A percentile compares a stretch with the other conserved stretches of the same genome.
Conservation (phyloP, 129 eudicot species). For the Smallanthus sonchifolius region DNA sequence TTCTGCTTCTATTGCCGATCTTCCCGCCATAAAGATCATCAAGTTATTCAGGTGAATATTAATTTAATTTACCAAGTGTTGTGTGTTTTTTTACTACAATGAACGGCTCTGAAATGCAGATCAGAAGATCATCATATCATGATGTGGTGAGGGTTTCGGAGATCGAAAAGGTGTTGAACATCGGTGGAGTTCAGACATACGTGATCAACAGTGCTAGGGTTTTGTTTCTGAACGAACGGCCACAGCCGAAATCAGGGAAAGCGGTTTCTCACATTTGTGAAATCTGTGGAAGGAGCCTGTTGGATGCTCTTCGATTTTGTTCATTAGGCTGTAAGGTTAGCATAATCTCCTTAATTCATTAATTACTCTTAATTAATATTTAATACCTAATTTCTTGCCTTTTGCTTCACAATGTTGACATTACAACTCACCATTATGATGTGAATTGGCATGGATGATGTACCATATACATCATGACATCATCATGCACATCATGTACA, state of each 20-base stretch:
- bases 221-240: slow-evolving; percentile 85
- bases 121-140: slow-evolving; percentile 90
- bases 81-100: no score
- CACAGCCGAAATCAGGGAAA: slow-evolving; percentile 88
- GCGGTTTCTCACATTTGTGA: slow-evolving; percentile 90
- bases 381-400: slow-evolving; percentile 20
- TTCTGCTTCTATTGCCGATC: slow-evolving; percentile 96
- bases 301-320: slow-evolving; percentile 93
- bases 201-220: slow-evolving; percentile 96
- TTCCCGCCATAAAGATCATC: slow-evolving; percentile 86
- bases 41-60: slow-evolving; percentile 96
- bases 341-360: neutral
- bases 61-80: no score
- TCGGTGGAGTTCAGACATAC: slow-evolving; percentile 87
- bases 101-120: no score
- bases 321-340: slow-evolving; percentile 97
- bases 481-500: slow-evolving; percentile 32
- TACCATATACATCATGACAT: slow-evolving; percentile 17
- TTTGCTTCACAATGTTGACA: slow-evolving; percentile 28
- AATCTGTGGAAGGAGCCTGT: slow-evolving; percentile 80
- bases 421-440: slow-evolving; percentile 36
- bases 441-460: slow-evolving; percentile 34
- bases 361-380: neutral
- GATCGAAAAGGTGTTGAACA: slow-evolving; percentile 70
- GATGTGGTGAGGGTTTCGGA: slow-evolving; percentile 97